Evolutionary conservation across 2,329 filamentous ascomycete genomes (phyloP).

Genomic region (Dactylellina haptotyla): DNA sequence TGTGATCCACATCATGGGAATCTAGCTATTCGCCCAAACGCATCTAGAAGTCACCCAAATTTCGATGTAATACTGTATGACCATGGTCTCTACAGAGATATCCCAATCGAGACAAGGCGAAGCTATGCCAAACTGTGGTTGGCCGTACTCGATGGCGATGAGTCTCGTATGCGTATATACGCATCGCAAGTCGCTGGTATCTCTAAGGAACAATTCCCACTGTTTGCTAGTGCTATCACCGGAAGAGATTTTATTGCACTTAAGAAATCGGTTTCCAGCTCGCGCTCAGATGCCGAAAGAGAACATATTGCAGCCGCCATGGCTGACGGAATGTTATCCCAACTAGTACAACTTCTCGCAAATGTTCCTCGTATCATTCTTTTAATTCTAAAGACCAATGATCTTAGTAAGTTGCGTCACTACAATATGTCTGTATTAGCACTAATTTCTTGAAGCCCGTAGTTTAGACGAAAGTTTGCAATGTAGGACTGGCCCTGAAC

Average conservation of each 20-base stretch:
- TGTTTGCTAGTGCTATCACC: conserved; percentile 96
- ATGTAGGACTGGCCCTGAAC: conserved; percentile 73
- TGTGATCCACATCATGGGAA: conserved; percentile 98
- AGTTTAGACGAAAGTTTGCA: conserved; percentile 91
- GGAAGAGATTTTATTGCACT: conserved; percentile 88
- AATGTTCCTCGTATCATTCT: conserved; percentile 91
- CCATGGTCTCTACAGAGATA: conserved; percentile 94
- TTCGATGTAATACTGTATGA: conserved; percentile 98
- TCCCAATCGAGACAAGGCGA: conserved; percentile 78
- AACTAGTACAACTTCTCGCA: conserved; percentile 86
- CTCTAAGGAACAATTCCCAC: conserved; percentile 86
- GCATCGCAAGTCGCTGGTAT: conserved; percentile 89
- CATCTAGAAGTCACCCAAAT: conserved; percentile 71
- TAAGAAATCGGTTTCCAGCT: conserved; percentile 68
- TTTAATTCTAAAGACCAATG: conserved; percentile 96
- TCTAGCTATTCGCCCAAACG: conserved; percentile 86
- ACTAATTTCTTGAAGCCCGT: conserved; percentile 65
- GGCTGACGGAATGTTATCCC: conserved; percentile 85
- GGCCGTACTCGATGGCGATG: conserved; percentile 89
- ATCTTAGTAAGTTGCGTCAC: conserved; percentile 69
- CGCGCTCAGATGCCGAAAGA: conserved; percentile 79
- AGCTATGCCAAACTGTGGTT: conserved; percentile 98
- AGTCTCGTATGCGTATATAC: conserved; percentile 85
- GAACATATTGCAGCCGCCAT: conserved; percentile 84
- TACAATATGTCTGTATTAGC: conserved; percentile 54